These are phyloP conservation scores for Lasiodiplodia hormozganensis DNA, from an alignment of 2,329 filamentous ascomycete genomes.

Conservation along the genomic window DNA sequence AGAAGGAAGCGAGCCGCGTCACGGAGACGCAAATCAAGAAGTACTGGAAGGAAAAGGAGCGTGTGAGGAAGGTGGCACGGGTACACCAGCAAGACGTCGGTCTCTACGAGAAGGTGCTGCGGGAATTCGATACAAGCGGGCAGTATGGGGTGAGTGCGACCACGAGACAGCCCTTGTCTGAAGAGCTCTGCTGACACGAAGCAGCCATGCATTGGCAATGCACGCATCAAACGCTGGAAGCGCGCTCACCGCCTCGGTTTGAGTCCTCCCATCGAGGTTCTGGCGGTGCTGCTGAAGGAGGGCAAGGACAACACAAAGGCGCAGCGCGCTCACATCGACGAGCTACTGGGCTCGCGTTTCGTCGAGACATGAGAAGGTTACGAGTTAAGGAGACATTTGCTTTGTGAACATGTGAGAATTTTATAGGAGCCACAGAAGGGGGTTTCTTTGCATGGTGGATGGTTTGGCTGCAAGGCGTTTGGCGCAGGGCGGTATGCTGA, in stretches of 20 bases:
- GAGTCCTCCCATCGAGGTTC: conserved; percentile 87
- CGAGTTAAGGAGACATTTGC: neutral
- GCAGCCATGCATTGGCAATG: conserved; percentile 87
- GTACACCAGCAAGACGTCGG: conserved; percentile 80
- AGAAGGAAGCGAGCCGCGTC: conserved; percentile 68
- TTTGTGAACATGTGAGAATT: neutral
- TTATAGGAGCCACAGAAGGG: neutral
- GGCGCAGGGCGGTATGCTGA: conserved; percentile 21
- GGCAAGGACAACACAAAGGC: conserved; percentile 59
- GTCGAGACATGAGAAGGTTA: conserved; percentile 43
- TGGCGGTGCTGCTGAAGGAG: conserved; percentile 81
- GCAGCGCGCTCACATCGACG: conserved; percentile 78
- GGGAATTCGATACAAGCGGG: conserved; percentile 90
- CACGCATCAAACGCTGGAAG: conserved; percentile 84
- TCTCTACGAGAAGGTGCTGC: conserved; percentile 81
- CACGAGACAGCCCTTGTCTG: neutral
- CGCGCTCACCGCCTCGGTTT: conserved; percentile 82
- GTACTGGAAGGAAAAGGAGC: conserved; percentile 81
- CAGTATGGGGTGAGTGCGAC: conserved; percentile 80
- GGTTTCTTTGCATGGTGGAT: neutral
- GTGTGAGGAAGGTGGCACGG: conserved; percentile 68
- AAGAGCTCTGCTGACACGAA: conserved; percentile 30
- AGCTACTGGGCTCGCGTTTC: conserved; percentile 60
- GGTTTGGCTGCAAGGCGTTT: conserved; percentile 22
- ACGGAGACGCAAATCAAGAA: conserved; percentile 71